Evolutionary conservation across 2,329 filamentous ascomycete species (phyloP).

Genomic region (Pseudovirgaria hyperparasitica): DNA sequence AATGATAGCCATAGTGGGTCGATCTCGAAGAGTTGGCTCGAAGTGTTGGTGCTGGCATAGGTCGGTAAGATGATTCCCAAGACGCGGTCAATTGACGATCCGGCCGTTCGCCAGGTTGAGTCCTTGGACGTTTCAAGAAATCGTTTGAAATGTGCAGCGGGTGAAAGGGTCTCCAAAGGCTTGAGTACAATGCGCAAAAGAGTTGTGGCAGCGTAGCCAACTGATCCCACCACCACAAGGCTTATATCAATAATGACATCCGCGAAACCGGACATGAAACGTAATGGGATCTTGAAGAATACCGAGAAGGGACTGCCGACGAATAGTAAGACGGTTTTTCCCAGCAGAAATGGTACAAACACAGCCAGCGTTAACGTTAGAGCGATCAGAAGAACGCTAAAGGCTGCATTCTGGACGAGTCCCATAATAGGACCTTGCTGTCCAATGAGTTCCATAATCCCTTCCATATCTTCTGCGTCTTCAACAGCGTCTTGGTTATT

Average conservation of each 20-base stretch:
- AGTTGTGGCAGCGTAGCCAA: conserved; percentile 27
- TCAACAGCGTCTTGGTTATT: conserved; percentile 61
- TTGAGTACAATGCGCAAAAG: conserved; percentile 13
- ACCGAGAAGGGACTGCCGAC: conserved; percentile 64
- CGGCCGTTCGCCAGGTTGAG: conserved; percentile 11
- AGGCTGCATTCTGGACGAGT: conserved; percentile 87
- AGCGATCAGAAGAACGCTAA: conserved; percentile 77
- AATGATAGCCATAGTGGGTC: conserved; percentile 24
- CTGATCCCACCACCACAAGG: conserved; percentile 49
- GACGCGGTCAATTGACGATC: conserved; percentile 22
- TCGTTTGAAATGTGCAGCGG: conserved; percentile 1
- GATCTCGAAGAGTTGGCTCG: no score
- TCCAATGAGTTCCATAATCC: conserved; percentile 87
- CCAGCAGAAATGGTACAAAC: conserved; percentile 84
- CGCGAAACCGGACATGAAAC: conserved; percentile 58
- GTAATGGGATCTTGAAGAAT: conserved; percentile 55
- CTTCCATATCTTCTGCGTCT: conserved; percentile 86
- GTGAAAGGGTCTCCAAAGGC: conserved; percentile 10
- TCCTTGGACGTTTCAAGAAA: conserved; percentile 3
- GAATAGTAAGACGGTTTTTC: conserved; percentile 69
- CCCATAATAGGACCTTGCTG: conserved; percentile 89
- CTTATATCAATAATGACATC: conserved; percentile 67
- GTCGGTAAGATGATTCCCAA: conserved; percentile 15
- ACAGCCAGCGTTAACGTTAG: conserved; percentile 76
- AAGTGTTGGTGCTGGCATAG: conserved; percentile 17